Conservation (phyloP, 1,284 basidiomycete genomes). For the Cystobasidium sp. region DNA sequence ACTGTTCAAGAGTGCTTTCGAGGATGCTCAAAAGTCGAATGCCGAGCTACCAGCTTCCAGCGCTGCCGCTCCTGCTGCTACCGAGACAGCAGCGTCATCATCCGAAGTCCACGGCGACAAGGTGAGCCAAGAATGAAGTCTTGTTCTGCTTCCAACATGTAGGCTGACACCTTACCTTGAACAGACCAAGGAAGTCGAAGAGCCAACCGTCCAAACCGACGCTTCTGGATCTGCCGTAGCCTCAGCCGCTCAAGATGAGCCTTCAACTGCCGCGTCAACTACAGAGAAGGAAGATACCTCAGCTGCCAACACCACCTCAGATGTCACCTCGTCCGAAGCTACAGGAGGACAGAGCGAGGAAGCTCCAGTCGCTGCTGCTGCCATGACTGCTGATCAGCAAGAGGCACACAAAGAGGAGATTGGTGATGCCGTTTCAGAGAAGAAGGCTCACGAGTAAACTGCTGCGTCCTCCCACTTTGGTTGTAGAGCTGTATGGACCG, state of each 20-base stretch:
- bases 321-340: slow-evolving; percentile 14
- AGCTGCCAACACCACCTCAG: neutral
- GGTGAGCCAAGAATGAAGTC: neutral
- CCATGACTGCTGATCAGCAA: slow-evolving; percentile 36
- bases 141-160: neutral
- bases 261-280: slow-evolving; percentile 31
- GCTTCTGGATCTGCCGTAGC: slow-evolving; percentile 25
- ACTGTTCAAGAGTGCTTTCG: slow-evolving; percentile 85
- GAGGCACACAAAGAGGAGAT: slow-evolving; percentile 46
- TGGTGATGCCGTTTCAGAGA: slow-evolving; percentile 23
- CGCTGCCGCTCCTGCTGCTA: slow-evolving; percentile 15
- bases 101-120: slow-evolving; percentile 33
- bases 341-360: slow-evolving; percentile 44
- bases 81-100: slow-evolving; percentile 5
- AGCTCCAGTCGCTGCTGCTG: slow-evolving; percentile 37
- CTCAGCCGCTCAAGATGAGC: slow-evolving; percentile 20
- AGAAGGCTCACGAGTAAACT: slow-evolving; percentile 46
- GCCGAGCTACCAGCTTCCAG: slow-evolving; percentile 55
- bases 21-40: slow-evolving; percentile 78
- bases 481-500: too few relatives aligned
- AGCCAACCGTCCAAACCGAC: slow-evolving; percentile 37
- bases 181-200: slow-evolving; percentile 41
- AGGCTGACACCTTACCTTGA: neutral
- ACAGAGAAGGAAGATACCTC: slow-evolving; percentile 42
- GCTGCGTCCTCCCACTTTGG: neutral